phyloP scores from a whole-genome alignment of 345 rosid genomes.

The Moricandia arvensis region DNA sequence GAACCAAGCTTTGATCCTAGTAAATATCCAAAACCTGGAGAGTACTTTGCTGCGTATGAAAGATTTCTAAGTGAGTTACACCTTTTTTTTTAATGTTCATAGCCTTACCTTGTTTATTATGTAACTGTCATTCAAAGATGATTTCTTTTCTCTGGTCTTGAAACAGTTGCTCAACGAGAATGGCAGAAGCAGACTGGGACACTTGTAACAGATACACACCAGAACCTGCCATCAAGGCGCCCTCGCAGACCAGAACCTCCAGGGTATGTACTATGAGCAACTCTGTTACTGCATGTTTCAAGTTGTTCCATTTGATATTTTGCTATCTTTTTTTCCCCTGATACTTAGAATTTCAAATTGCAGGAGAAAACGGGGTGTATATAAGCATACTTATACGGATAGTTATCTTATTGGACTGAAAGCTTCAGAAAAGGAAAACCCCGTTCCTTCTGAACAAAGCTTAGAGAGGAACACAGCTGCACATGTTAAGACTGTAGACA shows the following conservation, averaged over 20 bases:
- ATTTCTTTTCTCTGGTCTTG: slow-evolving; percentile 11
- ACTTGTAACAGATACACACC: slow-evolving; percentile 38
- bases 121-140: slow-evolving; percentile 6
- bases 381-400: slow-evolving; percentile 40
- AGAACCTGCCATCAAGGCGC: slow-evolving; percentile 40
- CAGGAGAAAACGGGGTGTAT: slow-evolving; percentile 52
- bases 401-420: slow-evolving; percentile 44
- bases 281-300: slow-evolving; percentile 19
- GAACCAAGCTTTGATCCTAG: slow-evolving; percentile 58
- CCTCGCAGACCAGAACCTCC: slow-evolving; percentile 64
- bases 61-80: slow-evolving; percentile 56
- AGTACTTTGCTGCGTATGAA: slow-evolving; percentile 70
- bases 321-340: not conserved
- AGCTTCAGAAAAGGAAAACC: slow-evolving; percentile 38
- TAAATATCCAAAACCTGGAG: slow-evolving; percentile 60
- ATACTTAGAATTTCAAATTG: slow-evolving; percentile 12
- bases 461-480: slow-evolving; percentile 35
- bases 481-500: slow-evolving; percentile 37
- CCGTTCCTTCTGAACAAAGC: slow-evolving; percentile 26
- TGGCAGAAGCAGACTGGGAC: slow-evolving; percentile 65
- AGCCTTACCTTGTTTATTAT: slow-evolving; percentile 1
- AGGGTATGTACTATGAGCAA: slow-evolving; percentile 41
- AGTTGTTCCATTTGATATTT: not conserved
- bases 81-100: not conserved
- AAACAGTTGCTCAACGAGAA: slow-evolving; percentile 64